Evolutionary conservation across 805 yeast genomes (phyloP).

Genomic region (Yarrowia hollandica): DNA sequence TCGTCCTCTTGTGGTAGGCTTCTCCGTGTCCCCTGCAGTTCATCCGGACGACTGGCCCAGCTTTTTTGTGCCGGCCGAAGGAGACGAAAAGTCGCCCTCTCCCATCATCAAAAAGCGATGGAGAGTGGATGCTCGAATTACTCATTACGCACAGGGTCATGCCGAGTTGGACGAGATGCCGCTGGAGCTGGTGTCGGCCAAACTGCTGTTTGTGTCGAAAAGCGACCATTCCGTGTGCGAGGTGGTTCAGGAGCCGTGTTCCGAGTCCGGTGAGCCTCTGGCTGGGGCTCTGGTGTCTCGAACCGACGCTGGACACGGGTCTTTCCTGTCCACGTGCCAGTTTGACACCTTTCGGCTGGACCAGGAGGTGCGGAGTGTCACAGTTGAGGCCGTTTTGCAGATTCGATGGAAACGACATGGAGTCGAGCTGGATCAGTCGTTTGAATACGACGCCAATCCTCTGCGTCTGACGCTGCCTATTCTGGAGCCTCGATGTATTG

Average conservation of each 20-base stretch:
- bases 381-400: constrained; percentile 32
- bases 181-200: constrained; percentile 9
- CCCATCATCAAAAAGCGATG: constrained; percentile 37
- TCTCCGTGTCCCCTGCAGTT: constrained; percentile 42
- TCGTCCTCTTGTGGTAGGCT: constrained; percentile 43
- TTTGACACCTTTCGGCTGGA: constrained; percentile 31
- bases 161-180: background rate
- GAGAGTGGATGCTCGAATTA: constrained; percentile 16
- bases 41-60: constrained; percentile 44
- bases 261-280: background rate
- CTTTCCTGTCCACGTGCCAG: constrained; percentile 21
- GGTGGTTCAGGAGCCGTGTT: background rate
- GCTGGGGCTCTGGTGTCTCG: background rate
- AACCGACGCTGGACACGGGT: constrained; percentile 9
- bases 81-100: constrained; percentile 30
- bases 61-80: constrained; percentile 39
- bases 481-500: constrained; percentile 67
- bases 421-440: background rate
- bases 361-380: constrained; percentile 34
- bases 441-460: constrained; percentile 9
- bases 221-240: background rate
- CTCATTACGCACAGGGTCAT: constrained; percentile 23
- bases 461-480: constrained; percentile 54
- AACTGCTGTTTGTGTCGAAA: background rate
- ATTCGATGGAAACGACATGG: constrained; percentile 2